Base-by-base conservation (phyloP, 2,329 filamentous ascomycete species). In the Hyphodiscus sp. region DNA sequence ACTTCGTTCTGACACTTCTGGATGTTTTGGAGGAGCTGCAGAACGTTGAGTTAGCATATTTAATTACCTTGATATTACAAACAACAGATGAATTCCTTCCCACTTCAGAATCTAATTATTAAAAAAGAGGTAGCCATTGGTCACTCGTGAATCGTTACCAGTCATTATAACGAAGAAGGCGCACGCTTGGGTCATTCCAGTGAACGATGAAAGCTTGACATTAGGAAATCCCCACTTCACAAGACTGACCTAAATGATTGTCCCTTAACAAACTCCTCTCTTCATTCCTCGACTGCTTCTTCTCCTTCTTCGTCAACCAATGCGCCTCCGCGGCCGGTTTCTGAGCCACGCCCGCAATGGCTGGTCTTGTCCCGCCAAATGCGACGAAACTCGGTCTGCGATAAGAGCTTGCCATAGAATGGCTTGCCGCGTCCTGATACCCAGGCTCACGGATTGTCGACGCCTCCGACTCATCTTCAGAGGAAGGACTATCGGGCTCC, bases 371-470 rank as follows among this genome's bases (percentile, higher is more conserved):
- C 20, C 85, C 85, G 13, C 86, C 87, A 55, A 81, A 88, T 29
- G 86, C 84, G 44, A 94, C 84, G 65, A 85, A 87, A 61, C 83
- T 87, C 1, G 90, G 89, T 45, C 90, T 81, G 52, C 87, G 82
- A 71, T 94, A 96, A 30, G 81, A 81, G 38, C 80, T 78, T 18
- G 77, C 75, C 72, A 86, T 76, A 16, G 81, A 79, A 56, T 73
- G 70, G 58, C 73, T 59, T 8, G 53, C 68, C 16, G 66, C 63
- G 33, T 68, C 67, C 26, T 64, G 68, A 18, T 26, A 8, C 23
- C 23, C 23, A 26, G 23, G 23, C 23, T 26, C 23, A 8, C 68
- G 59, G 38, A 66, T 50, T 58, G 52, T 73, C 54, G 57, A 70
- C 52, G 60, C 68, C 67, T 59, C 68, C 59, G 47, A 73, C 70